Evolutionary conservation across 495 filamentous ascomycete species (phyloP), one percentile per base, ranked within the genome.

Genomic region (Rostrohypoxylon terebratum): DNA sequence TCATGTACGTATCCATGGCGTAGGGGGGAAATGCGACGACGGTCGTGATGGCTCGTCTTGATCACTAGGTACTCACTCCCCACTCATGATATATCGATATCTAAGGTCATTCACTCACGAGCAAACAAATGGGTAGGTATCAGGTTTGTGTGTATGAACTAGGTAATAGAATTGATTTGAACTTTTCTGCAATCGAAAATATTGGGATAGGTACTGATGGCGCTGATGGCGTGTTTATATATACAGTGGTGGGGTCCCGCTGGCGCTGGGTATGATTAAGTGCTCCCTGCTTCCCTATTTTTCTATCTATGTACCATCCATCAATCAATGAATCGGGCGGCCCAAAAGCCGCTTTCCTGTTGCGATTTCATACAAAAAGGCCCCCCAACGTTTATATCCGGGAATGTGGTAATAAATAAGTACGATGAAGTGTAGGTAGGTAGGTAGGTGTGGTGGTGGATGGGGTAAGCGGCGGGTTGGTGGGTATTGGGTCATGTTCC

Each of bases 261-360:
- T 38, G 65, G 65, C 33, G 40, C 65, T 38, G 65, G 65, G 65
- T 68, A 62, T 68, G 61, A 44, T 48, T 50, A 42, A 14, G 20
- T 28, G 13, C 31, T 59, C 47, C 9, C 25, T 3, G 34, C 20
- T 40, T 0, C 9, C 34, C 34, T 47, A 18, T 48, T 62, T 67
- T 62, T 67, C 58, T 68, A 61, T 68, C 45, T 54, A 47, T 57
- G 47, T 55, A 61, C 47, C 61, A 45, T 60, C 55, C 53, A 18
- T 55, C 23, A 4, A 4, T 60, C 55, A 60, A 18, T 55, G 16
- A 4, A 4, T n/a, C 1, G 55, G 44, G 28, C 16, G 34, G 44
- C 9, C 10, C 36, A 7, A 45, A 54, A 25, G 51, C 55, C 36
- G 28, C 38, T 42, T 42, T 42, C 3, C n/a, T 42, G 4, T 42